A percentile compares a stretch with the other conserved stretches of the same genome.
Evolutionary conservation across 768 basidiomycete species (phyloP).

Genomic region (Gelatoporia subvermispora): DNA sequence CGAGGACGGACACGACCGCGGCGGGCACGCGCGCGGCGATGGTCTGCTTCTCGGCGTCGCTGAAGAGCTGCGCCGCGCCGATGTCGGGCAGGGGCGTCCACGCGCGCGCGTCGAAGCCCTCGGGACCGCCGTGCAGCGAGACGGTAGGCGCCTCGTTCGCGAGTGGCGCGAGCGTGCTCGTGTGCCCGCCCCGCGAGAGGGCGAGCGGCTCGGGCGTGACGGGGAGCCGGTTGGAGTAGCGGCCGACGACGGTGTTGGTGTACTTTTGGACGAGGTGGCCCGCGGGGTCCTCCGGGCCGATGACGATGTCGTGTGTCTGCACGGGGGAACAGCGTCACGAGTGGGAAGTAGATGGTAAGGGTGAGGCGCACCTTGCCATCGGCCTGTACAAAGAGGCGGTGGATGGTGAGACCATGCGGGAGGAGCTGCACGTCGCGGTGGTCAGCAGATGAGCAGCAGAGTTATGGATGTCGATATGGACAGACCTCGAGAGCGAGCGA

Average conservation of each 20-base stretch:
- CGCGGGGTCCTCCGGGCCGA: conserved; percentile 62
- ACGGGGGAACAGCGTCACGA: not conserved
- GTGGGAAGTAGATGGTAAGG: not conserved
- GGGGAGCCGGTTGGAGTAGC: conserved; percentile 70
- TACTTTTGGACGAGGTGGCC: conserved; percentile 61
- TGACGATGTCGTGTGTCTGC: conserved; percentile 72
- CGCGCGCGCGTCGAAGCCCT: conserved; percentile 53
- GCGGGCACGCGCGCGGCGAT: conserved; percentile 29
- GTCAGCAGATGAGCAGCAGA: conserved; percentile 1
- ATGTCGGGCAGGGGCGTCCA: conserved; percentile 44
- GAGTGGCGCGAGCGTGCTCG: conserved; percentile 36
- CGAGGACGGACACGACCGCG: conserved; percentile 44
- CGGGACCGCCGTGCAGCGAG: conserved; percentile 68
- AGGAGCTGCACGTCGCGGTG: conserved; percentile 40
- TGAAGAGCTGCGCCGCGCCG: conserved; percentile 46
- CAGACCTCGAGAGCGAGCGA: conserved; percentile 59
- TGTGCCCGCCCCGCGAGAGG: conserved; percentile 50
- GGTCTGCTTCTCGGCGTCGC: conserved; percentile 44
- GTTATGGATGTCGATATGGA: conserved; percentile 1
- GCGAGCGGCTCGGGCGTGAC: conserved; percentile 32
- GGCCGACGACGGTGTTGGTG: conserved; percentile 67
- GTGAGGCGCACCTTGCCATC: conserved; percentile 49
- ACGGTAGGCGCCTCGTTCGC: conserved; percentile 36
- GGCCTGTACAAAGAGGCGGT: conserved; percentile 59
- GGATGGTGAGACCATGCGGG: conserved; percentile 64